phyloP scores from a whole-genome alignment of 805 yeast species.

The Kuraishia borneana region DNA sequence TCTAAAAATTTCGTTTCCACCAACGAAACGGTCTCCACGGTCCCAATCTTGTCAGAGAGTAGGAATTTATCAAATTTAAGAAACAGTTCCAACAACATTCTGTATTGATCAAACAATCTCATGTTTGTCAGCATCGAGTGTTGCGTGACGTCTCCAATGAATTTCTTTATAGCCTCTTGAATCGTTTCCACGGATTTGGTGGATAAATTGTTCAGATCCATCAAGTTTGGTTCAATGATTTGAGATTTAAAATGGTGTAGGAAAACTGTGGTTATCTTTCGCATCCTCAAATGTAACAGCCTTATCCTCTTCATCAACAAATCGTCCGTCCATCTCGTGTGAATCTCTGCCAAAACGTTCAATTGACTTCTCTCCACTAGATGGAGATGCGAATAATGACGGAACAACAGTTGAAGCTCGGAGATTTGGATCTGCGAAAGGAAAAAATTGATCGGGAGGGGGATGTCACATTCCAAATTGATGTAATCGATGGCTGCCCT shows the following conservation, averaged over 20 bases:
- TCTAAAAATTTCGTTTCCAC: too few relatives aligned
- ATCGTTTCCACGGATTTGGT: constrained; percentile 7
- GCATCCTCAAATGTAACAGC: constrained; percentile 45
- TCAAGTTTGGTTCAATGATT: constrained; percentile 48
- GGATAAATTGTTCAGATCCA: constrained; percentile 20
- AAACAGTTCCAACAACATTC: constrained; percentile 33
- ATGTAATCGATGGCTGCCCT: constrained; percentile 44
- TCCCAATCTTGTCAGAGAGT: too few relatives aligned
- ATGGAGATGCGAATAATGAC: constrained; percentile 57
- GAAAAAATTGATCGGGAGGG: constrained; percentile 79
- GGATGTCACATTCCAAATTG: constrained; percentile 49
- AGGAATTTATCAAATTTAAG: constrained; percentile 37
- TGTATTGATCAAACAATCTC: constrained; percentile 33
- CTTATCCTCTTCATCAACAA: constrained; percentile 47
- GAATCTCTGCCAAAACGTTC: constrained; percentile 63
- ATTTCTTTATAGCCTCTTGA: constrained; percentile 21
- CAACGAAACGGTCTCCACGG: too few relatives aligned
- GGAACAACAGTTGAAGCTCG: constrained; percentile 71
- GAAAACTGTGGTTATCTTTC: constrained; percentile 42
- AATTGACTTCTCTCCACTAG: constrained; percentile 49
- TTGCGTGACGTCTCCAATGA: constrained; percentile 41
- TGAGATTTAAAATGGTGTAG: constrained; percentile 44
- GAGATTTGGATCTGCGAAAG: constrained; percentile 58
- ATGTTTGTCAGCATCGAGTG: constrained; percentile 59
- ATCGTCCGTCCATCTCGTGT: constrained; percentile 38